These are phyloP conservation scores for Periglandula ipomoeae DNA, from an alignment of 2,329 filamentous ascomycete genomes.

Conservation along the genomic window DNA sequence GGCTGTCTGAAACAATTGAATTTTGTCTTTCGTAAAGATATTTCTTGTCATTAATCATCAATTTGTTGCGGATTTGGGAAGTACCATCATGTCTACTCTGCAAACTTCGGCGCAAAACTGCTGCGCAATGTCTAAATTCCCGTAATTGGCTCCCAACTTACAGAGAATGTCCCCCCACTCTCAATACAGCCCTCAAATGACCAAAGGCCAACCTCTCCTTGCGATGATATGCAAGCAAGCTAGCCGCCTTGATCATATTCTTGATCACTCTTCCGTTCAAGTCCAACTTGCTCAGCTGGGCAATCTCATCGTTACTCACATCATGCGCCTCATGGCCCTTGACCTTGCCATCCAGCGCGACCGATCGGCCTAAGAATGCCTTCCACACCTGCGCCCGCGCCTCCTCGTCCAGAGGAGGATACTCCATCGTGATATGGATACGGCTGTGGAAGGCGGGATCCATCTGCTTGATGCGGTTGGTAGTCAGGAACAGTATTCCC, in stretches of 20 bases:
- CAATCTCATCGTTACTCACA: constrained; percentile 20
- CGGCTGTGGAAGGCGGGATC: constrained; percentile 38
- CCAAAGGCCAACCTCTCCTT: constrained; percentile 18
- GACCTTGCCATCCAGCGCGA: not conserved
- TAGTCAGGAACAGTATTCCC: constrained; percentile 40
- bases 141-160: constrained; percentile 10
- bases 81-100: not conserved
- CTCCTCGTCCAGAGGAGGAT: constrained; percentile 28
- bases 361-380: constrained; percentile 27
- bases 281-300: constrained; percentile 28
- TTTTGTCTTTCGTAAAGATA: too few species aligned
- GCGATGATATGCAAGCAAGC: constrained; percentile 22
- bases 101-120: too few species aligned
- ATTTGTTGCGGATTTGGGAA: too few species aligned
- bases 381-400: constrained; percentile 30
- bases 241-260: constrained; percentile 33
- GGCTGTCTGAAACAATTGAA: too few species aligned
- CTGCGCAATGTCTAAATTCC: too few species aligned
- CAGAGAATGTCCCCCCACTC: constrained; percentile 19
- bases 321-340: constrained; percentile 21
- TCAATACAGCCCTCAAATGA: constrained; percentile 23
- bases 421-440: constrained; percentile 39
- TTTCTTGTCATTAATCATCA: too few species aligned
- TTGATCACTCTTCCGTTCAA: constrained; percentile 44
- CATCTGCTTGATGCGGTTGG: constrained; percentile 35